Base-by-base conservation (phyloP, 345 rosid species). In the Citropsis articulata region DNA sequence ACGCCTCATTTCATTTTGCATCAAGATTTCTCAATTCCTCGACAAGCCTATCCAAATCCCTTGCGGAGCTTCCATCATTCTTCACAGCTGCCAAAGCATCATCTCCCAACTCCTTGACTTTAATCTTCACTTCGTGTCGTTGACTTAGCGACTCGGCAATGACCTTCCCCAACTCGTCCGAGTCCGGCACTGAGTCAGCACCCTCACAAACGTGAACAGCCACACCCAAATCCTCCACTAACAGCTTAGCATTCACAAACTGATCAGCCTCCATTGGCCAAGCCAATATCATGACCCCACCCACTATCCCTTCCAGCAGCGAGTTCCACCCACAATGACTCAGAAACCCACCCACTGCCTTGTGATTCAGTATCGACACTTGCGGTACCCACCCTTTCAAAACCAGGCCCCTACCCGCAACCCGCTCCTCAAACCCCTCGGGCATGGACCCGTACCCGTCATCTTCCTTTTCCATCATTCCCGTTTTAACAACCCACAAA, bases 301-400 rank as follows among this genome's bases (percentile, higher is more conserved):
- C 83, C 78, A 75, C 87, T 36, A 90, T 33, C n/a, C 84, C 92
- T 82, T 93, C 97, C 19, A 85, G 82, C 73, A 86, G 80, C 40
- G 95, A 93, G 88, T 93, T 91, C 97, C 97, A 93, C 12, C 97
- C 92, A 53, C 93, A 89, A 16, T 91, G 97, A 77, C 88, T 91
- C 83, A 93, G 72, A 61, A 91, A 93, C 72, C 86, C 86, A 16
- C 91, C 90, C 6, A 90, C 90, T 0, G 90, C 91, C 7, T 68
- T 63, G 85, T 93, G 98, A 38, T 69, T 63, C 83, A 93, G 81
- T 25, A 90, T 59, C 31, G 6, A 75, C 61, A 74, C 85, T 78
- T 93, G 97, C 4, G 90, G 93, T 0, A 80, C 92, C 98, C 97
- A 93, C 5, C 84, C 91, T 35, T 71, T 83, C 4, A 84, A 59